A percentile compares a stretch with the other conserved stretches of the same genome.
Conservation (phyloP, 768 basidiomycete genomes). For the Tricholoma sp. region DNA sequence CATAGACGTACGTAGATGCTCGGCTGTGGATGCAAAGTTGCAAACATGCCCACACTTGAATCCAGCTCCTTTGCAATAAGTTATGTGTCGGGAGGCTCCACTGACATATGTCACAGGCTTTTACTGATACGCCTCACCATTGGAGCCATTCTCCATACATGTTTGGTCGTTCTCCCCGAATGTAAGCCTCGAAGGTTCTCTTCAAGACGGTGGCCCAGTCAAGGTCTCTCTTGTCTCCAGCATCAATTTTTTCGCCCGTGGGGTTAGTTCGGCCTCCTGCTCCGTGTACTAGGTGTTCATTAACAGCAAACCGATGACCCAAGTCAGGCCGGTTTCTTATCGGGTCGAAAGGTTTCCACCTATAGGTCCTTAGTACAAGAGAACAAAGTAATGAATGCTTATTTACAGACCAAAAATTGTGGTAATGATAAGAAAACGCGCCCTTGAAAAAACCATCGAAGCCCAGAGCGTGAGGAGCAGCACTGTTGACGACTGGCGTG, state of each 20-base stretch:
- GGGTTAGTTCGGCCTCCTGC: conserved; percentile 29
- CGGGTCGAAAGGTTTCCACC: conserved; percentile 96
- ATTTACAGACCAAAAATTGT: conserved; percentile 76
- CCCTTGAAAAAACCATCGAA: conserved; percentile 96
- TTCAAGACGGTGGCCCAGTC: conserved; percentile 94
- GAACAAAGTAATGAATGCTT: neutral
- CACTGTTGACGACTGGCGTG: conserved; percentile 65
- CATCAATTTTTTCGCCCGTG: conserved; percentile 42
- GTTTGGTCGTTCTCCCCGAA: conserved; percentile 89
- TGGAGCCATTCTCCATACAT: conserved; percentile 87
- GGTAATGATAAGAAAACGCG: conserved; percentile 94
- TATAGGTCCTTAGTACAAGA: conserved; percentile 22
- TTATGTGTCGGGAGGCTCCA: neutral
- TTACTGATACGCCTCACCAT: conserved; percentile 31
- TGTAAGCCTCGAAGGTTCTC: conserved; percentile 89
- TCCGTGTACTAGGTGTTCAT: conserved; percentile 63
- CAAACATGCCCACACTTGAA: neutral
- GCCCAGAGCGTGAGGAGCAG: conserved; percentile 82
- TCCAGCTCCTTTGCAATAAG: neutral
- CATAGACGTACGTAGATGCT: neutral
- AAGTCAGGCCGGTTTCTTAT: conserved; percentile 95
- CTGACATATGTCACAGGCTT: neutral
- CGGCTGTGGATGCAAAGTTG: neutral
- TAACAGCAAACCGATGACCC: conserved; percentile 69
- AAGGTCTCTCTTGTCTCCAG: conserved; percentile 74